Conservation (phyloP, 495 filamentous ascomycete species). For the Staphylotrichum longicolle region DNA sequence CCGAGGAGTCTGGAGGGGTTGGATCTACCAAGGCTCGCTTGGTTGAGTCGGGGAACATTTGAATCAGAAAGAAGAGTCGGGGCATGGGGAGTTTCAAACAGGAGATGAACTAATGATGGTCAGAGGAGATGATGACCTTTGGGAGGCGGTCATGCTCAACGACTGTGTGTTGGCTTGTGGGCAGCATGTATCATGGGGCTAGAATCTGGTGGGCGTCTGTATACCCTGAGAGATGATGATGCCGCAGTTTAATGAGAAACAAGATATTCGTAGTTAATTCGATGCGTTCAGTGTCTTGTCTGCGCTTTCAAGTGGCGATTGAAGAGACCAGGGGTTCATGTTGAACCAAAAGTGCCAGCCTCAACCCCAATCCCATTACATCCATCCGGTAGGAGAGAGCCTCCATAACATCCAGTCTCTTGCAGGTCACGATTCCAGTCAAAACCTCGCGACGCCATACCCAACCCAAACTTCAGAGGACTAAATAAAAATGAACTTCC, state of each 20-base stretch:
- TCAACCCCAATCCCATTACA: no score
- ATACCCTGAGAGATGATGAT: constrained; percentile 14
- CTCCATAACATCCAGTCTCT: no score
- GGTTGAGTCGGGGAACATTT: no score
- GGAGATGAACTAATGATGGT: no score
- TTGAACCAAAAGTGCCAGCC: no score
- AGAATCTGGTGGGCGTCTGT: constrained; percentile 14
- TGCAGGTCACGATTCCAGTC: neutral
- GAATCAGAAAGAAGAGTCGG: no score
- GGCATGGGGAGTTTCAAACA: no score
- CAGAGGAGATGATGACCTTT: no score
- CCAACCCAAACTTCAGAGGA: neutral
- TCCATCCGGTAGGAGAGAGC: no score
- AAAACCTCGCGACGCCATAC: neutral
- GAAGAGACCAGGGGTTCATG: no score
- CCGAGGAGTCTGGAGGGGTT: neutral
- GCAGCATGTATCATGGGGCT: constrained; percentile 10
- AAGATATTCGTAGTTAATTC: neutral
- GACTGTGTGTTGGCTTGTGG: neutral
- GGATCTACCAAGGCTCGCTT: no score
- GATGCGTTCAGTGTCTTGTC: neutral
- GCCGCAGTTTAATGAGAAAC: constrained; percentile 6
- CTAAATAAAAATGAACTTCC: neutral
- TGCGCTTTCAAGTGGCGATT: no score
- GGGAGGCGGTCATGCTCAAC: neutral